Percentiles rank a stretch among this genome's conserved stretches.
These are phyloP conservation scores for Odontarrhena argentea DNA, from an alignment of 345 rosid species.

Conservation along the genomic window DNA sequence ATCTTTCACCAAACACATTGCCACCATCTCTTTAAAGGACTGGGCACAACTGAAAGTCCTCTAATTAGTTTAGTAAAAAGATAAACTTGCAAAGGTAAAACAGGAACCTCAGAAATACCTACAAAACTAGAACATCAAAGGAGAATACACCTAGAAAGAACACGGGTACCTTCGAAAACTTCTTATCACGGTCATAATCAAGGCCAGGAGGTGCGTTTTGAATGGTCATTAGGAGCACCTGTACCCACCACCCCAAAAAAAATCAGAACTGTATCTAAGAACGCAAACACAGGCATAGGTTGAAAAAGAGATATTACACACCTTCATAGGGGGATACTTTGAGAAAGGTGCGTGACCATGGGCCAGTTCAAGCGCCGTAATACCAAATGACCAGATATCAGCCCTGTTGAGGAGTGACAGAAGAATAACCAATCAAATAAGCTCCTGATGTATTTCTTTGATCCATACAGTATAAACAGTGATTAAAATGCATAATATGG, in stretches of 20 bases:
- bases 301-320: slow-evolving; percentile 26
- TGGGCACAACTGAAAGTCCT: slow-evolving; percentile 90
- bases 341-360: slow-evolving; percentile 99
- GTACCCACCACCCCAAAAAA: background rate
- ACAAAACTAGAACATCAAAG: slow-evolving; percentile 2
- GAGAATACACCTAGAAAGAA: slow-evolving; percentile 63
- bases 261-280: background rate
- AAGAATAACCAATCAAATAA: slow-evolving; percentile 38
- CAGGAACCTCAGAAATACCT: background rate
- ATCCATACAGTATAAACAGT: slow-evolving; percentile 14
- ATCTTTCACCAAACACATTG: slow-evolving; percentile 99
- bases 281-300: slow-evolving; percentile 18
- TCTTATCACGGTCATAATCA: slow-evolving; percentile 97
- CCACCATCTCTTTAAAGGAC: slow-evolving; percentile 99
- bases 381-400: slow-evolving; percentile 99
- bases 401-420: slow-evolving; percentile 62
- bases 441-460: slow-evolving; percentile 19
- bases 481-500: slow-evolving; percentile 8
- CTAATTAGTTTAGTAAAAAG: slow-evolving; percentile 66
- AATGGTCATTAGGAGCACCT: slow-evolving; percentile 98
- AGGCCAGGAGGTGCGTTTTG: slow-evolving; percentile 99
- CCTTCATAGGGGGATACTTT: slow-evolving; percentile 99
- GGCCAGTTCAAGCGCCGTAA: slow-evolving; percentile 96
- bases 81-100: slow-evolving; percentile 17
- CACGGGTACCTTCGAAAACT: slow-evolving; percentile 91